A percentile compares a stretch with the other conserved stretches of the same genome.
Evolutionary conservation across 441 rosid species (phyloP).

Genomic region (Arabidopsis hybrid): DNA sequence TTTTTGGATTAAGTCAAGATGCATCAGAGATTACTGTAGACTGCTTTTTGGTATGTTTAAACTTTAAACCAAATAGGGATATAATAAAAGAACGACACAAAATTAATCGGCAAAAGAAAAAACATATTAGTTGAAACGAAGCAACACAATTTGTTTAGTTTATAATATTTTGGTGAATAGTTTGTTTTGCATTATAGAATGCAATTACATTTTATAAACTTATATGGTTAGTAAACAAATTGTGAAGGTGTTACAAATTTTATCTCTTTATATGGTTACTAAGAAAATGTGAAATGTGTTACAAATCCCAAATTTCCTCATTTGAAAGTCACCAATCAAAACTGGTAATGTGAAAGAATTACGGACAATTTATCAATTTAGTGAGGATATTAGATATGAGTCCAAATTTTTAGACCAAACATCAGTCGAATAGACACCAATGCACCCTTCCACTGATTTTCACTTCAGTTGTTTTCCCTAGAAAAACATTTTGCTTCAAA

Average conservation of each 20-base stretch:
- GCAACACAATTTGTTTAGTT: no score
- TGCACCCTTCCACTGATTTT: neutral
- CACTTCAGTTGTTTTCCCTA: neutral
- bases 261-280: neutral
- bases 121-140: neutral
- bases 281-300: neutral
- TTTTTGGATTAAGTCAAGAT: no score
- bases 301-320: constrained; percentile 2
- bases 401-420: constrained; percentile 19
- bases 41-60: neutral
- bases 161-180: neutral
- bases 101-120: neutral
- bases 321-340: neutral
- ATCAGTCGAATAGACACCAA: neutral
- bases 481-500: no score
- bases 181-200: neutral
- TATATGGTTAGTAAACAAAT: no score
- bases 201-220: neutral
- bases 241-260: no score
- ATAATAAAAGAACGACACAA: neutral
- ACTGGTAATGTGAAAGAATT: neutral
- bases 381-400: constrained; percentile 25
- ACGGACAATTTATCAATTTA: neutral
- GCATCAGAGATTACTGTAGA: no score
- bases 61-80: neutral